These are phyloP conservation scores for Picea abies DNA, from an alignment of 83 land plant species.

Conservation along the genomic window DNA sequence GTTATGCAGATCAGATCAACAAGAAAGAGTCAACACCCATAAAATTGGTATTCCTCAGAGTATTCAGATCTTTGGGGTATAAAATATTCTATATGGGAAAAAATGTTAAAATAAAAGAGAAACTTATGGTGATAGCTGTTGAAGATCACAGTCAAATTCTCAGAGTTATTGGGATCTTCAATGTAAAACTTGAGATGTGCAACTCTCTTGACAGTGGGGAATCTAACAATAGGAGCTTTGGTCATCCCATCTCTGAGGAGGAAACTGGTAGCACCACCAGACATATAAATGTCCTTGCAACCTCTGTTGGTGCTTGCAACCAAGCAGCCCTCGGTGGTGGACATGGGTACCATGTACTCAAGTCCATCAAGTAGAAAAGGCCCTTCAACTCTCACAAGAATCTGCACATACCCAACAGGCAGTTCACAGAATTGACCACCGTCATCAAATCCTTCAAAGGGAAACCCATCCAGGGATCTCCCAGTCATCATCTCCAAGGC, in stretches of 20 bases:
- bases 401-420: constrained; percentile 82
- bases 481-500: constrained; percentile 51
- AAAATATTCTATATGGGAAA: constrained; percentile 16
- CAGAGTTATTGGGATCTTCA: constrained; percentile 69
- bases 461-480: constrained; percentile 68
- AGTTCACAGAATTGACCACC: constrained; percentile 89
- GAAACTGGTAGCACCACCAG: constrained; percentile 76
- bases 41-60: too few species aligned
- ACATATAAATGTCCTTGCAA: constrained; percentile 76
- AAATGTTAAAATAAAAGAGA: too few species aligned
- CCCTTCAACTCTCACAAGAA: constrained; percentile 90
- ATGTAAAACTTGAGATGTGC: constrained; percentile 76
- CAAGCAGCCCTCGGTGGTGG: constrained; percentile 91
- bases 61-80: constrained; percentile 12
- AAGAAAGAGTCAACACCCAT: too few species aligned
- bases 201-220: constrained; percentile 52
- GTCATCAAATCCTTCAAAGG: constrained; percentile 75
- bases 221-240: constrained; percentile 84
- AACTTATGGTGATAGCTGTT: too few species aligned
- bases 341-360: constrained; percentile 87
- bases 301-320: constrained; percentile 92
- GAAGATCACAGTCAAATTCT: constrained; percentile 16
- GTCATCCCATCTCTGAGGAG: constrained; percentile 83
- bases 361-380: constrained; percentile 72
- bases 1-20: constrained; percentile 13